Evolutionary conservation across 1,139 yeast genomes (phyloP), one percentile per base, ranked within the genome.

Genomic region (Geotrichum citri-aurantii): DNA sequence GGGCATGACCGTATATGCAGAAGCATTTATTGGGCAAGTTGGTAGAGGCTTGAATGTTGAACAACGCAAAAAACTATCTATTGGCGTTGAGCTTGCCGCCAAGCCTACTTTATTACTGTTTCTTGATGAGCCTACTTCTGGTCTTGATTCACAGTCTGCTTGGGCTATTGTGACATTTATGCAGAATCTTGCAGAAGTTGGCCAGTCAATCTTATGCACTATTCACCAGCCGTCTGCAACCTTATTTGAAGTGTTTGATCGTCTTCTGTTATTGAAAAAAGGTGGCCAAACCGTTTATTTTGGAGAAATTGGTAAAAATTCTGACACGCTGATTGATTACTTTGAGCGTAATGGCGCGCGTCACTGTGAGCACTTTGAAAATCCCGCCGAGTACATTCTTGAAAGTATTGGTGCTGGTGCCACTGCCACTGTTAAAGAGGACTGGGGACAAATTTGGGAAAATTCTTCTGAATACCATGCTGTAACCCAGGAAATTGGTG

Each of bases 91-190:
- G 68, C 76, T 89, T 61, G 93, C 88, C 47, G 95, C 96, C 17
- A 88, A 86, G 69, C 96, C 96, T 2, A 83, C 85, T 62, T 76
- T 89, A 56, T 75, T 89, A 62, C 75, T 89, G 58, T 89, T 89
- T 73, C 79, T 89, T 69, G 96, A 89, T 74, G 96, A 89, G 70
- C 96, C 96, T 7, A 89, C 96, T 24, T 88, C 96, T 7, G 96
- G 96, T 66, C 78, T 89, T 63, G 96, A 89, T 70, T 87, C 96
- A 14, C 95, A 88, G 73, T 85, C 95, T 60, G 93, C 96, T 8
- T 87, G 92, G 92, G 81, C 91, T 29, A 57, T 60, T 55, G 59
- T 58, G 14, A 54, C 57, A 8, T 57, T 60, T 71, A 80, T 87
- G 81, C 79, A 88, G 70, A 83, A 83, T 68, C 77, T 87, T 59